phyloP scores from a whole-genome alignment of 495 filamentous ascomycete genomes.

The Jackrogersella minutella region DNA sequence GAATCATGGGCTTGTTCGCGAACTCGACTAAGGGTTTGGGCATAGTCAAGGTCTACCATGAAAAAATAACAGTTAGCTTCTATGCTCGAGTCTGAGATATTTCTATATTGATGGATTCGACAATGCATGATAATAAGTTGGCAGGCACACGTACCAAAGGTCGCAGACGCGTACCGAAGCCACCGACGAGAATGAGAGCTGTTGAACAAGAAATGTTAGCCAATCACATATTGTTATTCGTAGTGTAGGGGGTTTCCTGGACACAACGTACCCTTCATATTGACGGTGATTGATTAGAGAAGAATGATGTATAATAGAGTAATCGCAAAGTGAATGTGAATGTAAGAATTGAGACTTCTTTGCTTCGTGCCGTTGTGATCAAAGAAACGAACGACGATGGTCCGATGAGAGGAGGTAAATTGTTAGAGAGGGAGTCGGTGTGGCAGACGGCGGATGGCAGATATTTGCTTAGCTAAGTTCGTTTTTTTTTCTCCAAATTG shows the following conservation, averaged over 20 bases:
- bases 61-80: conserved; percentile 41
- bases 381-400: conserved; percentile 27
- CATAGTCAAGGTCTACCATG: conserved; percentile 93
- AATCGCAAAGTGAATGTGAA: conserved; percentile 17
- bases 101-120: conserved; percentile 14
- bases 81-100: conserved; percentile 11
- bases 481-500: conserved; percentile 8
- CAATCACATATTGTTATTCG: not conserved
- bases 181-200: conserved; percentile 99
- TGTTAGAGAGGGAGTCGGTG: conserved; percentile 20
- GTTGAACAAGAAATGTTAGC: conserved; percentile 46
- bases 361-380: conserved; percentile 6
- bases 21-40: conserved; percentile 99
- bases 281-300: conserved; percentile 28
- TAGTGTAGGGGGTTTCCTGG: not conserved
- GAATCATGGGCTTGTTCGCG: conserved; percentile 98
- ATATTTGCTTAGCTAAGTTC: not conserved
- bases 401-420: conserved; percentile 10
- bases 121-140: not conserved
- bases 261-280: conserved; percentile 54
- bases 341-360: not conserved
- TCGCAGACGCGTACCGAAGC: conserved; percentile 97
- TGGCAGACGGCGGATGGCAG: not conserved
- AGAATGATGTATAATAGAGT: not conserved
- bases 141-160: conserved; percentile 78